phyloP scores from a whole-genome alignment of 2,329 filamentous ascomycete species.

The Tricladium varicosporioides region DNA sequence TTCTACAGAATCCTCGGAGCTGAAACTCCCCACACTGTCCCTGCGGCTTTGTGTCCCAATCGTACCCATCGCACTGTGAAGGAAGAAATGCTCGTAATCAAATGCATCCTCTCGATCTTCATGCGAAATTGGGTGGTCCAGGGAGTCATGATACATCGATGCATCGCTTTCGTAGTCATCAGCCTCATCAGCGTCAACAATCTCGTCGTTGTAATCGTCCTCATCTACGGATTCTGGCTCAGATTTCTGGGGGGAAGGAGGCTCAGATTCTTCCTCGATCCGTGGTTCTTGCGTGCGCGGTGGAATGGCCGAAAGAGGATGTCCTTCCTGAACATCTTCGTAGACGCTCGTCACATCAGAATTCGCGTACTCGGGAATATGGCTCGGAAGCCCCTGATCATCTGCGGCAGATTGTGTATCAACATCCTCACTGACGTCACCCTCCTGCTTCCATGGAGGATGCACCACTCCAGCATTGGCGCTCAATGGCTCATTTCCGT shows the following conservation, averaged over 20 bases:
- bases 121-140: conserved; percentile 67
- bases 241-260: not conserved
- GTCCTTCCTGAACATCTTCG: conserved; percentile 28
- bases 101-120: conserved; percentile 95
- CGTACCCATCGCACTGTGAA: conserved; percentile 86
- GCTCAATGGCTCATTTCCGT: conserved; percentile 23
- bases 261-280: conserved; percentile 11
- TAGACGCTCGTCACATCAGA: conserved; percentile 31
- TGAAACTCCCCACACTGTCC: conserved; percentile 51
- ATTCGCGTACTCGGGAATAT: conserved; percentile 17
- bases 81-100: conserved; percentile 93
- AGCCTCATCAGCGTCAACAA: conserved; percentile 34
- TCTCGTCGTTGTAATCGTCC: conserved; percentile 38
- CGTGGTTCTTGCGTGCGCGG: conserved; percentile 10
- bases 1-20: conserved; percentile 60
- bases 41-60: conserved; percentile 54
- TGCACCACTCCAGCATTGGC: conserved; percentile 28
- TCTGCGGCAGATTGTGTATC: not conserved
- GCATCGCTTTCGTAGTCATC: conserved; percentile 56
- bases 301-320: conserved; percentile 7
- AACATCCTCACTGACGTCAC: conserved; percentile 9
- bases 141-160: conserved; percentile 60
- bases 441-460: conserved; percentile 24
- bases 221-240: conserved; percentile 31
- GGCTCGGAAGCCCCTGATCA: not conserved